Conservation (phyloP, 768 basidiomycete genomes). For the Mycena kentingensis region DNA sequence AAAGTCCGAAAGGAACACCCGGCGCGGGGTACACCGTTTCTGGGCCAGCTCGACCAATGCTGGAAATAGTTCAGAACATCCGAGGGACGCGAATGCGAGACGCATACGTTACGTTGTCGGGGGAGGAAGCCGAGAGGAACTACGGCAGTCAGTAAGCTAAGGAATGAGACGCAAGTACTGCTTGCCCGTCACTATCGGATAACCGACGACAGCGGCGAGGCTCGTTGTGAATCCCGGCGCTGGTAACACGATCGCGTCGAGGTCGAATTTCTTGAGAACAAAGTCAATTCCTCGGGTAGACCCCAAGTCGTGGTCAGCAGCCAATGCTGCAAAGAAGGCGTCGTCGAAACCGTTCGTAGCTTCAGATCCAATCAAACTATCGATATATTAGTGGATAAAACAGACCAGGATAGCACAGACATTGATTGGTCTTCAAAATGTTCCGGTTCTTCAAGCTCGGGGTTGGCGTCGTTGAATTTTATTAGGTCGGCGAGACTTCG, state of each 20-base stretch:
- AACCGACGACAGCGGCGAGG: conserved; percentile 59
- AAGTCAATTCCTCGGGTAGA: conserved; percentile 56
- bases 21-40: conserved; percentile 50
- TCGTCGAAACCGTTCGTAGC: conserved; percentile 45
- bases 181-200: conserved; percentile 61
- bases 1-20: conserved; percentile 61
- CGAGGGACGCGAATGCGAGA: neutral
- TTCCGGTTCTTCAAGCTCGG: conserved; percentile 47
- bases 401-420: conserved; percentile 26
- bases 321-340: conserved; percentile 45
- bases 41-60: conserved; percentile 39
- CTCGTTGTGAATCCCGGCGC: conserved; percentile 39
- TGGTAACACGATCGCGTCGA: conserved; percentile 57
- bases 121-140: conserved; percentile 65
- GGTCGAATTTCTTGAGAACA: conserved; percentile 42
- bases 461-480: conserved; percentile 54
- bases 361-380: conserved; percentile 41
- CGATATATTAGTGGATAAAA: neutral
- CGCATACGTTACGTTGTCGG: conserved; percentile 46
- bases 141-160: conserved; percentile 14
- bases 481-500: conserved; percentile 58
- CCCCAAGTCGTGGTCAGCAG: conserved; percentile 47
- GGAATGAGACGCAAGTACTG: neutral
- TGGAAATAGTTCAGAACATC: neutral
- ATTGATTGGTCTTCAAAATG: conserved; percentile 41